Base-by-base conservation (phyloP, 208 protist genomes). In the Trypanosoma congolense region DNA sequence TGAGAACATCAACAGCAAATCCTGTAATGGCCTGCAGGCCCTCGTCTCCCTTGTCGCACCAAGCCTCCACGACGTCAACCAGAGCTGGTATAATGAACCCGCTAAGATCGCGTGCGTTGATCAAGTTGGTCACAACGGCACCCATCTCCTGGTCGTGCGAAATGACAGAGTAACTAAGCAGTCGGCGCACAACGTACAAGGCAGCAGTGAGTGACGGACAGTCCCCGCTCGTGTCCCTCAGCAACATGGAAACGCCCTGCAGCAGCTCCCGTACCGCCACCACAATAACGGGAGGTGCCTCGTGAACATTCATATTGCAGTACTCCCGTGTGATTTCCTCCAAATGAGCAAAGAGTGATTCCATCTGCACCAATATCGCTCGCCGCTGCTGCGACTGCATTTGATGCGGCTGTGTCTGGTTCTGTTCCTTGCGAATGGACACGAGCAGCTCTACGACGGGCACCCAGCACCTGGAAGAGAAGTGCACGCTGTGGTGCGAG, bases 381-480 rank as follows among this genome's bases (percentile, higher is more conserved):
- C 42, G 8, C n/a, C 21, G 12, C n/a, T 46, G 42, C 42, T 46
- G 42, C 42, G 6, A 12, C 12, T 38, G 33, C 12, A 12, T 16
- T 12, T 38, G 33, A 6, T 38, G 33, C 9, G 33, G 12, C 33
- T 46, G 42, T n/a, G 21, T 46, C n/a, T 46, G 42, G n/a, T 57
- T 56, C 35, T 53, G 57, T 31, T 69, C 66, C 12, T 69, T 73
- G 9, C 68, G 73, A 38, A 89, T 67, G 29, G 59, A 48, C 3
- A 80, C 57, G 2, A 92, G 43, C 24, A 92, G 64, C 44, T 85
- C 62, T 21, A 75, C 68, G 28, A 92, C 71, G 2, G 71, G 64
- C 6, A 75, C 33, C 88, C 88, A 95, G 38, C 73, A 92, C 9
- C 68, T 64, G 47, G 66, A 52, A n/a, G 83, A 80, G 58, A 92